Conservation (phyloP, 108 stramenopile species). For the Discostella pseudostelligera region DNA sequence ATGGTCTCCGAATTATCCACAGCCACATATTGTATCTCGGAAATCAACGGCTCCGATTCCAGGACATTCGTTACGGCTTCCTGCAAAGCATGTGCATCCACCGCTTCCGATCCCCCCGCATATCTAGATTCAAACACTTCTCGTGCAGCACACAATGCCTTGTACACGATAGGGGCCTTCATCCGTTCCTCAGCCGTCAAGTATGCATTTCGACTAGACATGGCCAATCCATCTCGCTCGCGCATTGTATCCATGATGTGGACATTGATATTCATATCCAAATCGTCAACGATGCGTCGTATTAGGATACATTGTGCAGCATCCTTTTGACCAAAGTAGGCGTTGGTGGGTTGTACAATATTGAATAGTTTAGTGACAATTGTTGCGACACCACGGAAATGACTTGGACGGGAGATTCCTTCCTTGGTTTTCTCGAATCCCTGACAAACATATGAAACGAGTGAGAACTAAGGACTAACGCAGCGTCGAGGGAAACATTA, state of each 20-base stretch:
- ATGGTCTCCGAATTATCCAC: slow-evolving; percentile 79
- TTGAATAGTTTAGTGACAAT: slow-evolving; percentile 98
- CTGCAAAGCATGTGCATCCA: slow-evolving; percentile 36
- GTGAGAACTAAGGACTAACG: neutral
- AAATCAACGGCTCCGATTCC: slow-evolving; percentile 72
- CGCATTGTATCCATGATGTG: slow-evolving; percentile 77
- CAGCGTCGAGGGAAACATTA: too few relatives aligned
- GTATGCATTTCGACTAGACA: slow-evolving; percentile 96
- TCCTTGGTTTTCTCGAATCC: slow-evolving; percentile 86
- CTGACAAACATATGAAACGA: slow-evolving; percentile 5
- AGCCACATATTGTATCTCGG: slow-evolving; percentile 77
- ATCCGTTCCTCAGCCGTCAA: slow-evolving; percentile 71
- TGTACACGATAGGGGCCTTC: slow-evolving; percentile 82
- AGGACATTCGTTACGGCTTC: slow-evolving; percentile 52
- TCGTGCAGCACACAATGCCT: slow-evolving; percentile 64
- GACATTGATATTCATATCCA: slow-evolving; percentile 82
- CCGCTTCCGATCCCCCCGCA: slow-evolving; percentile 36
- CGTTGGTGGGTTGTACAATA: slow-evolving; percentile 87
- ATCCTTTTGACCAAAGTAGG: slow-evolving; percentile 99
- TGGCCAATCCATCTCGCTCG: slow-evolving; percentile 93
- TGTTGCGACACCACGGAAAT: slow-evolving; percentile 97
- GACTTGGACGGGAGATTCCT: slow-evolving; percentile 82
- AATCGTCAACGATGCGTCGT: slow-evolving; percentile 79
- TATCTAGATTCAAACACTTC: slow-evolving; percentile 45
- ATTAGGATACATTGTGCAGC: slow-evolving; percentile 93